Conservation (phyloP, 257 asterid species). For the Petrea volubilis region DNA sequence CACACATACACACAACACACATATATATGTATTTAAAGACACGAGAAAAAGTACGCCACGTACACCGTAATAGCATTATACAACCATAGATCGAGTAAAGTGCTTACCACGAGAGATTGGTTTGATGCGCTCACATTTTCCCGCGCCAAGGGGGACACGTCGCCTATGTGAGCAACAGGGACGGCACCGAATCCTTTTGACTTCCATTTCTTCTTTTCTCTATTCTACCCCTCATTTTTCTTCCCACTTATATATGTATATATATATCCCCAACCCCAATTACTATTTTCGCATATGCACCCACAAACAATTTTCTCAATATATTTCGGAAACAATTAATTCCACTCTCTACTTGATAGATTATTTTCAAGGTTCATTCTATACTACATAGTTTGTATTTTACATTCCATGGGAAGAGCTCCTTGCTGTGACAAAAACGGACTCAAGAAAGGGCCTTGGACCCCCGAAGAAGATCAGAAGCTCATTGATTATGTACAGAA, state of each 20-base stretch:
- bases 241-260: conserved; percentile 2
- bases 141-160: conserved; percentile 66
- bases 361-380: neutral
- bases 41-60: neutral
- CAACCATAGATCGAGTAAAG: too few relatives aligned
- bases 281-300: neutral
- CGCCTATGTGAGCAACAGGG: conserved; percentile 62
- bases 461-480: conserved; percentile 77
- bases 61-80: too few relatives aligned
- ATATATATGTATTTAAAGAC: neutral
- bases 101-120: neutral
- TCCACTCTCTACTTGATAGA: neutral
- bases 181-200: conserved; percentile 54
- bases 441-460: conserved; percentile 91
- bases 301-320: too few relatives aligned
- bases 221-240: neutral
- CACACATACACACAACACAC: too few relatives aligned
- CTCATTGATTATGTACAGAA: conserved; percentile 64
- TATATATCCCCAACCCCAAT: conserved; percentile 4
- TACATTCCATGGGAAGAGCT: conserved; percentile 73
- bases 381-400: neutral
- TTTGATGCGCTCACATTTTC: conserved; percentile 30
- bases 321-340: neutral
- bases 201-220: conserved; percentile 25
- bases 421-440: conserved; percentile 87